Evolutionary conservation across 768 basidiomycete species (phyloP), one percentile per base, ranked within the genome.

Genomic region (Amanita subjunquillea): DNA sequence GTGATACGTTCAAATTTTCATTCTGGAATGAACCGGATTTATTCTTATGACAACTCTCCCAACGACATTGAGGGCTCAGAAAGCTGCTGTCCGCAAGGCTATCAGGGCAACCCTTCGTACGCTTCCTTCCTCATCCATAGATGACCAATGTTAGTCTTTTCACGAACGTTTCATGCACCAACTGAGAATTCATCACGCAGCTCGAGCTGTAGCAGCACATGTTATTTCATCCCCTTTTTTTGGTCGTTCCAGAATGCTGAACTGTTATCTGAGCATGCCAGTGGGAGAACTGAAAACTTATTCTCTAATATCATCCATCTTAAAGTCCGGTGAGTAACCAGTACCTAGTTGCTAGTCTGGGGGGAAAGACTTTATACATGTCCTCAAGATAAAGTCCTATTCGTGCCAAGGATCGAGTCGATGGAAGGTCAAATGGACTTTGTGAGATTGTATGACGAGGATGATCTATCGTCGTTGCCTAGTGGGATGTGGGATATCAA

Each of bases 211-310:
- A 48, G 64, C 72, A 5, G 62, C 64, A 10, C 71, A 69, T 53
- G 68, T 89, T 27, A 58, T 82, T 17, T 61, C 73, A 0, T 64
- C 80, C 15, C 70, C 82, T 2, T 69, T 72, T 7, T 84, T 88
- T 58, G 64, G 71, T 34, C 59, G 60, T 37, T 74, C 72, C 48
- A 72, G 65, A 48, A 69, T 70, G 4, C 63, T 89, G 29, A 82
- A 85, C 68, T 91, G 88, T 64, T 91, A 85, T 63, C 70, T 91
- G 39, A 89, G 80, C 65, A 89, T 91, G 88, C 85, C 85, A 9
- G 63, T 74, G 2, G 84, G 75, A 3, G 88, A 91, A 59, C 71
- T 82, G 23, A 74, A 83, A 58, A 90, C 88, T 0, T 60, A 72
- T 3, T 60, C 61, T 0, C 56, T 90, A 34, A 72, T 78, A 9